Base-by-base conservation (phyloP, 2,329 filamentous ascomycete species). In the Pseudogymnoascus sp. region DNA sequence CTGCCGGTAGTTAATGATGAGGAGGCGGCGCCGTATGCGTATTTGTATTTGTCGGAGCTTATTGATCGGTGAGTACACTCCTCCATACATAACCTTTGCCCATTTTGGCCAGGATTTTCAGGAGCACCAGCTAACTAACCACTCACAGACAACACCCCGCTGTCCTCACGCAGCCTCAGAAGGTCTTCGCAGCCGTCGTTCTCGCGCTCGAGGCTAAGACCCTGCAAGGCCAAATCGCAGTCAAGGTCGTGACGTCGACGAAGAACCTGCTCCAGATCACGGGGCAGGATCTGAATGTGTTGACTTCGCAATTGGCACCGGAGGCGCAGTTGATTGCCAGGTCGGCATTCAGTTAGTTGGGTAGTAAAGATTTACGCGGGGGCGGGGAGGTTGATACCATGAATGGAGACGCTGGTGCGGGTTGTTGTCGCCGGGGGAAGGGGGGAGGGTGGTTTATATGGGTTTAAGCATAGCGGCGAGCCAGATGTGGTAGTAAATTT, bases 21-120 rank as follows among this genome's bases (percentile, higher is more conserved):
- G 75, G 95, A 99, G 78, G 95, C 95, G 3, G 95, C 95, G 18
- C 95, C 95, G 12, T 97, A 96, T 75, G 93, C 93, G 1, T 99
- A 99, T 74, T 88, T 88, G 50, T 99, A 96, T 78, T 80, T 99
- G 64, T 88, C 90, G 11, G 89, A 96, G 74, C 78, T 99, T 67
- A 97, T 97, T 74, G 89, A 96, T 69, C 89, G 96, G 95, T 97
- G 86, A 84, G 92, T 88, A 34, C 21, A 31, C 28, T 31, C 28
- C 28, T 28, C 28, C 28, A 28, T 25, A n/a, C 4, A 25, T 31
- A 31, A 31, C 28, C 8, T 11, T 11, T 11, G 28, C 25, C 10
- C 37, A 8, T 5, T 8, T 18, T 50, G 14, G 21, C 18, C 11
- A 10, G 8, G 37, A 25, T 14, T 5, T 50, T 18, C n/a, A 21